These are phyloP conservation scores for Fraxinus xanthoxyloides DNA, from an alignment of 305 asterid species.

Conservation along the genomic window DNA sequence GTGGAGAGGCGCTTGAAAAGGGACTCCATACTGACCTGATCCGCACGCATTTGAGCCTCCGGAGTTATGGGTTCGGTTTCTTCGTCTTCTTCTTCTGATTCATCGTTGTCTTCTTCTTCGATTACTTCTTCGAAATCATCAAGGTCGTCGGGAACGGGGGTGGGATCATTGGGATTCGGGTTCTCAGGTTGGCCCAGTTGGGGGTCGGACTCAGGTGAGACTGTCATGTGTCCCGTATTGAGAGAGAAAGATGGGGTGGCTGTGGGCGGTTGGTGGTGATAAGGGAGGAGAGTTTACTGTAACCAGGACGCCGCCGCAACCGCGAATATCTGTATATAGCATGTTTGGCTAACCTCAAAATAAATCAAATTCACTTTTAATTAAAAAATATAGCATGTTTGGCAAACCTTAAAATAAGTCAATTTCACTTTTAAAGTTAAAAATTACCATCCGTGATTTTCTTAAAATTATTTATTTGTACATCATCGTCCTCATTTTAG, in stretches of 20 bases:
- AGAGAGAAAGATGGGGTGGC: not conserved
- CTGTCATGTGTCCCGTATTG: constrained; percentile 22
- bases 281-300: not conserved
- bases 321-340: not conserved
- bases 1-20: constrained; percentile 57
- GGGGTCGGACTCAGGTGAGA: constrained; percentile 27
- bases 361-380: not conserved
- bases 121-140: constrained; percentile 24
- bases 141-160: not conserved
- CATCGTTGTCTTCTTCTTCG: constrained; percentile 42
- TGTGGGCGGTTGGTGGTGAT: constrained; percentile 26
- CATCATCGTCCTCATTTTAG: no score
- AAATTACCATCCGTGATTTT: no score
- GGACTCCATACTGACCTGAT: constrained; percentile 55
- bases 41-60: constrained; percentile 46
- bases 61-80: constrained; percentile 34
- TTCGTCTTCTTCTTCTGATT: constrained; percentile 29
- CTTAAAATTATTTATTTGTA: no score
- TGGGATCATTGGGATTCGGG: constrained; percentile 18
- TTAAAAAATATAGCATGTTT: not conserved
- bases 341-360: not conserved
- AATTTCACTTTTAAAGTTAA: not conserved
- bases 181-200: constrained; percentile 13
- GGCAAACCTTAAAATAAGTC: not conserved
- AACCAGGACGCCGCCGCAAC: not conserved